A percentile compares a stretch with the other conserved stretches of the same genome.
phyloP scores from a whole-genome alignment of 805 yeast species.

The Metschnikowia continentalis region DNA sequence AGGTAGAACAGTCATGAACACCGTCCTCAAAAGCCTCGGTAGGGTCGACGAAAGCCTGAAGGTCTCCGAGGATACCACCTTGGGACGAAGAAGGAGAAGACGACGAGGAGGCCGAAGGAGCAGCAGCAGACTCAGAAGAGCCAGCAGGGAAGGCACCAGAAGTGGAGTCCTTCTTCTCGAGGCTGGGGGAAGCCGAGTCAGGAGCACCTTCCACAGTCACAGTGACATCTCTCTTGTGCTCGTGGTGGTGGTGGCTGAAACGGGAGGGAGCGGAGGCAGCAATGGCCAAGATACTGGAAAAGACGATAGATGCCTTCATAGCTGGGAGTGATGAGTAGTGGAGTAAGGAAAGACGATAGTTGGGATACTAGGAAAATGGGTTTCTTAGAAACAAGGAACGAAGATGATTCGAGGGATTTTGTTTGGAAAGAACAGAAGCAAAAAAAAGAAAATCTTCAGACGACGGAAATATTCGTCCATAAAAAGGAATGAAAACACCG shows the following conservation, averaged over 20 bases:
- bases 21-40: constrained; percentile 17
- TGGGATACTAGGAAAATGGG: constrained; percentile 9
- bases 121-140: background rate
- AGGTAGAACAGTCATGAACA: constrained; percentile 19
- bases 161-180: constrained; percentile 4
- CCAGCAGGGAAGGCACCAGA: background rate
- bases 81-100: constrained; percentile 1
- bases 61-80: constrained; percentile 15
- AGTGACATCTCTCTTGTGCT: constrained; percentile 38
- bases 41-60: constrained; percentile 16
- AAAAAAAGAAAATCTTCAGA: background rate
- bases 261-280: constrained; percentile 16
- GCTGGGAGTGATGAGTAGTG: constrained; percentile 2
- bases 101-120: background rate
- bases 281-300: constrained; percentile 15
- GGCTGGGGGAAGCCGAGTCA: background rate
- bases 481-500: constrained; percentile 6
- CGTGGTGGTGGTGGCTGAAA: constrained; percentile 36
- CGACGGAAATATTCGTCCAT: background rate
- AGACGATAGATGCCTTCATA: constrained; percentile 14
- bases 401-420: background rate
- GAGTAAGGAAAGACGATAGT: constrained; percentile 27
- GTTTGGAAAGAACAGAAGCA: constrained; percentile 3
- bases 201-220: constrained; percentile 33
- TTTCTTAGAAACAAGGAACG: constrained; percentile 1